Evolutionary conservation across 345 rosid species (phyloP).

Genomic region (Linum trigynum): DNA sequence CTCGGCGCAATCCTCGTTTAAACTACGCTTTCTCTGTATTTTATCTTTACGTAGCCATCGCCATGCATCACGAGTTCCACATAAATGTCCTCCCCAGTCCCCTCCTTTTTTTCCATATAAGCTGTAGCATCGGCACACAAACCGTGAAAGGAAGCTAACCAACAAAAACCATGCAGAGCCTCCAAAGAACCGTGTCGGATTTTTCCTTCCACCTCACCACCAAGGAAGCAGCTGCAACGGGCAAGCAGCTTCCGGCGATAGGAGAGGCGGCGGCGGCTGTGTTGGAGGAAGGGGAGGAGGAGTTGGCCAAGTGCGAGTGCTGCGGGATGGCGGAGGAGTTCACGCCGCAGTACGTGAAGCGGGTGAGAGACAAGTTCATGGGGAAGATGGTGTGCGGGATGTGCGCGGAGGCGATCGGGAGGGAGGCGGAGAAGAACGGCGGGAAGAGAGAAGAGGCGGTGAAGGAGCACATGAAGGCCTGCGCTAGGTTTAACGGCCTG

Average conservation of each 20-base stretch:
- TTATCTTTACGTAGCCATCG: no score
- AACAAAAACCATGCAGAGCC: background rate
- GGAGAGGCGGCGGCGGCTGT: background rate
- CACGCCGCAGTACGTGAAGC: conserved; percentile 26
- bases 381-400: conserved; percentile 29
- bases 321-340: conserved; percentile 34
- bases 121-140: no score
- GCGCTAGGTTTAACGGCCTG: conserved; percentile 17
- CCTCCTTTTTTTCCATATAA: no score
- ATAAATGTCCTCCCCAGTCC: no score
- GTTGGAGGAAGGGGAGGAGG: background rate
- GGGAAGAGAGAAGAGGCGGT: conserved; percentile 30
- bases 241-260: background rate
- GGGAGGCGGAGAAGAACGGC: conserved; percentile 22
- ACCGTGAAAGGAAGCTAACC: no score
- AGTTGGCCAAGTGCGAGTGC: conserved; percentile 10
- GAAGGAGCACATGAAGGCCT: conserved; percentile 24
- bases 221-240: background rate
- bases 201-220: background rate
- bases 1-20: no score
- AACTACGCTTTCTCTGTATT: no score
- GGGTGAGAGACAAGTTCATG: conserved; percentile 12
- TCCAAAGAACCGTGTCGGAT: conserved; percentile 2
- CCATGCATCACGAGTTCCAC: no score
- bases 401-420: conserved; percentile 28